Base-by-base conservation (phyloP, 2,329 filamentous ascomycete species). In the Penicillium sp. region DNA sequence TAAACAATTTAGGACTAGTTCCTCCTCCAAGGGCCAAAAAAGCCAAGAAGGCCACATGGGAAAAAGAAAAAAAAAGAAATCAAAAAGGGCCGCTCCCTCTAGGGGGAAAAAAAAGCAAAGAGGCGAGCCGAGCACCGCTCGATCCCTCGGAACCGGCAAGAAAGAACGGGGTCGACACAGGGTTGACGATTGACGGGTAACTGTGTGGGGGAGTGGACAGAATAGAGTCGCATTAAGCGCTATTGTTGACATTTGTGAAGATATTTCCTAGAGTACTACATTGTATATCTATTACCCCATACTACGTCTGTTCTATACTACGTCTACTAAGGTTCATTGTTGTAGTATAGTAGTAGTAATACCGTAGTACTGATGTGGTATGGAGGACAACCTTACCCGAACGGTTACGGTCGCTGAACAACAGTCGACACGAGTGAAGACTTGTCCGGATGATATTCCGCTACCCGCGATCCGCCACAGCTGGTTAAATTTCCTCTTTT, bases 401-500 rank as follows among this genome's bases (percentile, higher is more conserved):
- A 54, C 24, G 19, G 30, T 28, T 47, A 40, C 35, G 33, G 35
- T 55, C 24, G n/a, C 53, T 56, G 9, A 38, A 45, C 9, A 10
- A 33, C 7, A 33, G 30, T 8, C 30, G 9, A 9, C 28, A 8
- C 30, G 53, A 55, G 15, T 42, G 10, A 35, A 35, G 33, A 35
- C 40, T 24, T 24, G 37, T 22, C n/a, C 24, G 12, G 24, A 17
- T 22, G 15, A 44, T 10, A 9, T 8, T 24, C 53, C 33, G n/a
- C 30, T 24, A 22, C 10, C 19, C 40, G 40, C 10, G 19, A 44
- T 1, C 35, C 35, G 35, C 35, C 38, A n/a, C 15, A 37, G 26
- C 15, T 30, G 38, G 26, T 66, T 57, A 30, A 59, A 58, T 60
- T 70, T 63, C 62, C 68, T 45, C n/a, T 63, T 68, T 65, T 58